Evolutionary conservation across 1,139 yeast species (phyloP), one percentile per base, ranked within the genome.

Genomic region (Diutina pseudorugosa): DNA sequence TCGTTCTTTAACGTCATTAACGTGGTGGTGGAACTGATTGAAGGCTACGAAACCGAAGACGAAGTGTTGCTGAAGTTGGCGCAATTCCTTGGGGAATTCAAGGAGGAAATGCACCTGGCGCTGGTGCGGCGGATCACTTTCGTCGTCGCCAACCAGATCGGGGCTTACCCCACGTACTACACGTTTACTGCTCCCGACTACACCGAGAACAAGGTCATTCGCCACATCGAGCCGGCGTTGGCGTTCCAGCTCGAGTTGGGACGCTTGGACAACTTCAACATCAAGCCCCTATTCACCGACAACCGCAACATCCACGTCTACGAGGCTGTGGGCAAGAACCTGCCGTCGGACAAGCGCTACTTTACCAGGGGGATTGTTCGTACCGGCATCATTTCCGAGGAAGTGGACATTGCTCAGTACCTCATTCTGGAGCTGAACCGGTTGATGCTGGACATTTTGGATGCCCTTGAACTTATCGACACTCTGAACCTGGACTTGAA

Each of bases 151-250:
- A 82, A 85, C 65, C 79, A 76, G 52, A 81, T 83, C 62, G 98
- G 98, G 59, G 69, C 85, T 51, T 90, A 93, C 71, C 98, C 98
- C 61, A 87, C 86, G 69, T 93, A 93, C 74, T 94, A 85, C 72
- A 93, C 98, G 45, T 94, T 87, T 77, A 87, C 88, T 62, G 96
- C 94, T 56, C 95, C 96, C 52, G 79, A 78, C 44, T 93, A 86
- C 67, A 61, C 62, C 47, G 94, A 85, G 70, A 95, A 93, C 72
- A 82, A 85, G 71, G 91, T 91, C 41, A 88, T 93, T 67, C 91
- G 98, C 74, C 97, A 93, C 66, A 89, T 93, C 63, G 98, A 93
- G 70, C 98, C 98, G 36, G 97, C 98, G 49, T 77, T 93, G 63
- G 98, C 98, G 54, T 93, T 84, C 85, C 98, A 93, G 74, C 79